These are phyloP conservation scores for Lenwebbia sp. DNA, from an alignment of 345 rosid genomes.

Conservation along the genomic window DNA sequence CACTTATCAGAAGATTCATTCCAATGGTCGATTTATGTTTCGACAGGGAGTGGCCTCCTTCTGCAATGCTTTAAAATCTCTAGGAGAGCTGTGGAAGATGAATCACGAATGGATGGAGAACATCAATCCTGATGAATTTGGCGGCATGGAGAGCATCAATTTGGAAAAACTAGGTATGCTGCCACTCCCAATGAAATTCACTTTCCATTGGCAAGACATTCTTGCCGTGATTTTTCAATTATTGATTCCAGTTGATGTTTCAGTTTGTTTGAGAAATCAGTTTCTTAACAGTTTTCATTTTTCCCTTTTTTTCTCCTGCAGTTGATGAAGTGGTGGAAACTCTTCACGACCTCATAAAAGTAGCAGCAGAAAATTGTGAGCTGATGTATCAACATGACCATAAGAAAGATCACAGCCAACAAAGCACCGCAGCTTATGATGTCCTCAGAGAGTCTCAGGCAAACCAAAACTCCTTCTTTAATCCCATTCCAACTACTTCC, in stretches of 20 bases:
- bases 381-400: conserved; percentile 5
- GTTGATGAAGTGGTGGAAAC: conserved; percentile 45
- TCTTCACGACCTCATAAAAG: conserved; percentile 36
- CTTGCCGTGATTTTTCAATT: neutral
- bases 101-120: conserved; percentile 2
- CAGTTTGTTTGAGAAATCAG: neutral
- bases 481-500: neutral
- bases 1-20: neutral
- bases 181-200: neutral
- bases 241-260: neutral
- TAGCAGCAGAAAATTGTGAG: conserved; percentile 1
- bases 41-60: neutral
- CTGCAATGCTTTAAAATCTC: neutral
- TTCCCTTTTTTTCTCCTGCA: conserved; percentile 3
- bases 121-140: neutral
- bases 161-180: neutral
- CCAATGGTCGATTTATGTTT: neutral
- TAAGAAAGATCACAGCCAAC: conserved; percentile 3
- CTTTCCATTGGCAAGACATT: neutral
- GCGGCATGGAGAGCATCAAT: neutral
- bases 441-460: neutral
- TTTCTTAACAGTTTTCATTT: neutral
- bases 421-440: neutral
- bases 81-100: neutral
- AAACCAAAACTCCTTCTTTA: neutral